Conservation (phyloP, 306 rosid species). For the Medicago lupulina region DNA sequence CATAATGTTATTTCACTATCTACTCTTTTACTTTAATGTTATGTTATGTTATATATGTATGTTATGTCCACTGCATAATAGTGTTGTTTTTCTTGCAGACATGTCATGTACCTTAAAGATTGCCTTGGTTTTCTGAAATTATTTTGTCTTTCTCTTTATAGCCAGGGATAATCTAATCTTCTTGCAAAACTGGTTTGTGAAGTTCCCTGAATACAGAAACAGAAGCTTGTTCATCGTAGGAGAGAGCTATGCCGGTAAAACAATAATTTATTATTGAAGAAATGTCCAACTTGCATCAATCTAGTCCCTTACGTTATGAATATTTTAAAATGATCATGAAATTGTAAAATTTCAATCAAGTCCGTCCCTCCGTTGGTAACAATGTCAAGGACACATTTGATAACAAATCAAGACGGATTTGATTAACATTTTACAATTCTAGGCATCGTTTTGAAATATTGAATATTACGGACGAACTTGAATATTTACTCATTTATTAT, state of each 20-base stretch:
- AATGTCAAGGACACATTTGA: too few species aligned
- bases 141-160: constrained; percentile 45
- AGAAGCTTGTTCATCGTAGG: constrained; percentile 69
- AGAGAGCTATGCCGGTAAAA: constrained; percentile 79
- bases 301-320: too few species aligned
- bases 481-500: background rate
- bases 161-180: constrained; percentile 71
- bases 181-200: constrained; percentile 70
- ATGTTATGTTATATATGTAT: constrained; percentile 32
- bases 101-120: background rate
- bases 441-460: too few species aligned
- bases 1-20: constrained; percentile 38
- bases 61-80: constrained; percentile 43
- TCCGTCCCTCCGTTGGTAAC: too few species aligned
- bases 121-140: constrained; percentile 44
- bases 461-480: too few species aligned
- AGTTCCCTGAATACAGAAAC: constrained; percentile 66
- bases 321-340: too few species aligned
- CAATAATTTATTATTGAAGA: constrained; percentile 7
- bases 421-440: too few species aligned
- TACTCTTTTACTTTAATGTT: constrained; percentile 51
- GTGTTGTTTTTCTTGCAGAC: constrained; percentile 34
- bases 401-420: too few species aligned
- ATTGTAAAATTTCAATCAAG: too few species aligned
- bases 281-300: too few species aligned